Base-by-base conservation (phyloP, 805 yeast species). In the Saccharomycopsis malanga region DNA sequence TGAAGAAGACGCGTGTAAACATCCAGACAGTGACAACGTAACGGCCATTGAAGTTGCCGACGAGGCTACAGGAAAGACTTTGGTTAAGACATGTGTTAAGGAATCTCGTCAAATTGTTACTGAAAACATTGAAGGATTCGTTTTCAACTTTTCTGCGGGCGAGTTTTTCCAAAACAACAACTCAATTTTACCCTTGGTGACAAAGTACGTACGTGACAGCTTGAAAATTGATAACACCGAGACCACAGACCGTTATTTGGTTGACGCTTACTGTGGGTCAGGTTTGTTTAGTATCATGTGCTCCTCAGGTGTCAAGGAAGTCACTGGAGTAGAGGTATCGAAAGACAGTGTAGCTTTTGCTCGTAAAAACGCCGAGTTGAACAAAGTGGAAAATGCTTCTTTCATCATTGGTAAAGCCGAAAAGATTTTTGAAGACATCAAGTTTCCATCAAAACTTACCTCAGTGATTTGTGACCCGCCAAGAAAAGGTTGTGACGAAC, bases 121-220 rank as follows among this genome's bases (percentile, higher is more conserved):
- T 6, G 97, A 89, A 60, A 76, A 74, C 56, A 74, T 84, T 38
- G 74, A 77, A 50, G 95, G 91, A 1, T 78, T 73, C 63, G 74
- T 79, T 43, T 93, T 93, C 64, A 81, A 85, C 58, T 93, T 87
- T 63, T 81, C 88, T 27, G 97, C 97, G 0, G 95, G 96, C 47
- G 96, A 89, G 62, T 93, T 93, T 61, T 93, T 93, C 72, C 98
- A 91, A 66, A 91, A 91, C 67, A 91, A 91, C 66, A 89, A 88
- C 63, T 81, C 95, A 18, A 91, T 93, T 22, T 68, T 93, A 53
- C 96, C 97, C 2, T 63, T 70, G 2, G 94, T 93, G 17, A 83
- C 95, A 3, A 70, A 71, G 35, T 89, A 87, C 61, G 98, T 93
- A 15, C 76, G 82, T 50, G 72, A 78, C 6, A 86, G 87, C 58